Percentiles rank a stretch among this genome's conserved stretches.
These are phyloP conservation scores for Sphenostylis stenocarpa DNA, from an alignment of 306 rosid species.

Conservation along the genomic window DNA sequence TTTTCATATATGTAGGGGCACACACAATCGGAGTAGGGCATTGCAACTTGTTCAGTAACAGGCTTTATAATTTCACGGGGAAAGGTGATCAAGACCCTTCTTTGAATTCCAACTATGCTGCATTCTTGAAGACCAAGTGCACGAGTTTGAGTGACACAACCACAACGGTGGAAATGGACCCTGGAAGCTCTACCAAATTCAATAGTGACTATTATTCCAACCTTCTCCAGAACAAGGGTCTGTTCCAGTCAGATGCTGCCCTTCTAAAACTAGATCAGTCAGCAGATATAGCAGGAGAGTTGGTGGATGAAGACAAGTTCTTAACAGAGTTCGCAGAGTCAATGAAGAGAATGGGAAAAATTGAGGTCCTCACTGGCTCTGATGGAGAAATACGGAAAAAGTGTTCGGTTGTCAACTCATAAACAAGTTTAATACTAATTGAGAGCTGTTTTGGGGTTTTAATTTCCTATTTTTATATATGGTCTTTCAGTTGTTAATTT, in stretches of 20 bases:
- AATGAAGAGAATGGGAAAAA: conserved; percentile 61
- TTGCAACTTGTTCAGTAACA: conserved; percentile 44
- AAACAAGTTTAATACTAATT: background rate
- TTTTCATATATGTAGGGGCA: conserved; percentile 36
- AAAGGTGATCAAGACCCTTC: conserved; percentile 65
- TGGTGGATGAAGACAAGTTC: conserved; percentile 42
- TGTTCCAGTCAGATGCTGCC: conserved; percentile 62
- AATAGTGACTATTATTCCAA: conserved; percentile 41
- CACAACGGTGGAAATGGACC: conserved; percentile 48
- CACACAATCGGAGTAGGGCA: conserved; percentile 61
- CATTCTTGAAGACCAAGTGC: conserved; percentile 40
- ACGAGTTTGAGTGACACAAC: conserved; percentile 25
- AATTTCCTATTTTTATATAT: background rate
- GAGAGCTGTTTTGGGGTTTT: background rate
- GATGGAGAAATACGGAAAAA: conserved; percentile 55
- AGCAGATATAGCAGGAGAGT: background rate
- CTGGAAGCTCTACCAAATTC: conserved; percentile 37
- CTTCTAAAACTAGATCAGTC: conserved; percentile 42
- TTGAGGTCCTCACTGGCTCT: conserved; percentile 40
- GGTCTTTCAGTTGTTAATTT: background rate
- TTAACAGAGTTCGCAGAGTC: conserved; percentile 43
- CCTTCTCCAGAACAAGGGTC: conserved; percentile 45
- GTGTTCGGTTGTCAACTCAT: conserved; percentile 60
- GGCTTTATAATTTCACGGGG: conserved; percentile 58
- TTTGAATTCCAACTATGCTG: conserved; percentile 41